A percentile compares a stretch with the other conserved stretches of the same genome.
phyloP scores from a whole-genome alignment of 2,329 filamentous ascomycete genomes.

The Meredithiella fracta region DNA sequence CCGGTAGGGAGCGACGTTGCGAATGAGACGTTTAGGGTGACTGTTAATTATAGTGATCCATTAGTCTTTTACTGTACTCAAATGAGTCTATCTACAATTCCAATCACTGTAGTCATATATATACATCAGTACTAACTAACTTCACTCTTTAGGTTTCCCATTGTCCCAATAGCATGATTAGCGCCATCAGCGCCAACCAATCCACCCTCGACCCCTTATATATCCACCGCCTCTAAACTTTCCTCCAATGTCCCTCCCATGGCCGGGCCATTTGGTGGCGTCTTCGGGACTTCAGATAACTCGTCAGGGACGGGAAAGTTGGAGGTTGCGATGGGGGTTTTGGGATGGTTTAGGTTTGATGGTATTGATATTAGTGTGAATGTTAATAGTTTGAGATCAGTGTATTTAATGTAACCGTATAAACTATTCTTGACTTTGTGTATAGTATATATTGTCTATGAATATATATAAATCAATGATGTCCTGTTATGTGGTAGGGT shows the following conservation, averaged over 20 bases:
- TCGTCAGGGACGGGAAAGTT: neutral
- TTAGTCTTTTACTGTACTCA: conserved; percentile 21
- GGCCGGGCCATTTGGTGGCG: conserved; percentile 5
- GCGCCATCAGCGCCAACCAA: conserved; percentile 19
- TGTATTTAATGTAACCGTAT: too few relatives aligned
- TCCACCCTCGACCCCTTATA: conserved; percentile 16
- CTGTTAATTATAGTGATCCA: conserved; percentile 19
- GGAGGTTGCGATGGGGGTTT: too few relatives aligned
- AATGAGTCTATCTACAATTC: neutral
- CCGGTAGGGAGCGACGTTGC: conserved; percentile 8
- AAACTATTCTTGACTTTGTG: too few relatives aligned
- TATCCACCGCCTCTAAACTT: neutral
- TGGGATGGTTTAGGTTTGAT: too few relatives aligned
- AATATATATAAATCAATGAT: too few relatives aligned
- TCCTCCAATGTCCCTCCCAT: neutral
- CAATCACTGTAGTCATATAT: neutral
- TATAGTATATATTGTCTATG: too few relatives aligned
- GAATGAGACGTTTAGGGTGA: conserved; percentile 18
- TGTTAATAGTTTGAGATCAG: too few relatives aligned
- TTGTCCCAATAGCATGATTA: conserved; percentile 21
- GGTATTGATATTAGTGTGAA: too few relatives aligned
- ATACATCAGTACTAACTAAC: neutral
- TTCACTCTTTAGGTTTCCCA: conserved; percentile 15
- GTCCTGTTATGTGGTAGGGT: too few relatives aligned
- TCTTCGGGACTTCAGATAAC: conserved; percentile 7